phyloP scores from a whole-genome alignment of 345 rosid species.

The Eucalyptus globulus region DNA sequence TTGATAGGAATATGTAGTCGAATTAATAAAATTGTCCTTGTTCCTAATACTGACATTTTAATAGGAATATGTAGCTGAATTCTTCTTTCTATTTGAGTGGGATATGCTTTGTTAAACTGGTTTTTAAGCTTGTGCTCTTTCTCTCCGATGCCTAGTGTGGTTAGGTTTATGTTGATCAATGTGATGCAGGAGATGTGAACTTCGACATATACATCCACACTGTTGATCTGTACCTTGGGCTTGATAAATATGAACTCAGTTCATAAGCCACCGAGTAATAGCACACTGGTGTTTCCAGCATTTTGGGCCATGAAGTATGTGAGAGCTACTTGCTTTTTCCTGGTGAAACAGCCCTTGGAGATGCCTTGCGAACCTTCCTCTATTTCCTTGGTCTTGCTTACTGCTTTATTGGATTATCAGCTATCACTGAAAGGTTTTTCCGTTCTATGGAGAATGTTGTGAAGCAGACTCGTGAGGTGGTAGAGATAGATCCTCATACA shows the following conservation, averaged over 20 bases:
- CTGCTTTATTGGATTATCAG: slow-evolving; percentile 81
- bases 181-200: neutral
- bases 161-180: neutral
- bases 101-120: neutral
- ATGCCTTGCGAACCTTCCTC: slow-evolving; percentile 31
- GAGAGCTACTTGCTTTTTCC: slow-evolving; percentile 40
- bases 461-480: slow-evolving; percentile 68
- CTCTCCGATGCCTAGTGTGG: neutral
- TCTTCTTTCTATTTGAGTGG: neutral
- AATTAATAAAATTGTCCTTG: neutral
- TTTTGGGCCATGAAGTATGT: slow-evolving; percentile 25
- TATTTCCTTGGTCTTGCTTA: slow-evolving; percentile 72
- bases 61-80: neutral
- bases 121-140: neutral
- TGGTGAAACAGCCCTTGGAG: slow-evolving; percentile 41
- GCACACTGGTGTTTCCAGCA: slow-evolving; percentile 3
- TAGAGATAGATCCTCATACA: slow-evolving; percentile 49
- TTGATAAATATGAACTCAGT: slow-evolving; percentile 25
- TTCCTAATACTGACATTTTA: neutral
- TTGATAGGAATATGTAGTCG: neutral
- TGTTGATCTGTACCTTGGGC: neutral
- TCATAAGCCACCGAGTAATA: neutral
- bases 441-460: slow-evolving; percentile 91
- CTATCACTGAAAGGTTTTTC: slow-evolving; percentile 76
- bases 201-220: neutral